Evolutionary conservation across 202 grass and related monocot species (phyloP).

Genomic region (Bolboschoenoplectus hybrid): DNA sequence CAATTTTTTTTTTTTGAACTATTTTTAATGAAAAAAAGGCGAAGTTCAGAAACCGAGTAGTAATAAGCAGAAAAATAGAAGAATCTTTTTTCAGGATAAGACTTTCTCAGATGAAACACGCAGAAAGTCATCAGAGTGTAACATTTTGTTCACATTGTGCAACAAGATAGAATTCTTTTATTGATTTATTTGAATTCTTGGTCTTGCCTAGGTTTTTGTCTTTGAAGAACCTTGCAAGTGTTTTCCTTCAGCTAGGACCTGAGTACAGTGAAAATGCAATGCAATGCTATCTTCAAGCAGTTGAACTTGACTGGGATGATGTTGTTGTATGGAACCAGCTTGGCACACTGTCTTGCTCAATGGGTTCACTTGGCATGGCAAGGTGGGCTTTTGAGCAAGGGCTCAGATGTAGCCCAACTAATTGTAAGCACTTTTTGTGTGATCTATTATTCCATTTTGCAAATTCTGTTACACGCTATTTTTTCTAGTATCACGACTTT

Average conservation of each 20-base stretch:
- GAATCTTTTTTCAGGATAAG: too few species aligned
- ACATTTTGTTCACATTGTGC: neutral
- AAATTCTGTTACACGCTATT: conserved; percentile 35
- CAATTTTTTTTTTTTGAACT: too few species aligned
- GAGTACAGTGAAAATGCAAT: conserved; percentile 84
- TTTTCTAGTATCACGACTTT: neutral
- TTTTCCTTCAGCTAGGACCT: conserved; percentile 80
- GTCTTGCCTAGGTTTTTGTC: conserved; percentile 69
- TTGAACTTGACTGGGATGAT: conserved; percentile 88
- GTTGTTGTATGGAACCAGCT: conserved; percentile 98
- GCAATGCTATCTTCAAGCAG: conserved; percentile 87
- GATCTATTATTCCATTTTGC: conserved; percentile 35
- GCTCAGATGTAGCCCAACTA: conserved; percentile 86
- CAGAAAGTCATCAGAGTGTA: too few species aligned
- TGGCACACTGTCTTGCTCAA: conserved; percentile 85
- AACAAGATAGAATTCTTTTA: neutral
- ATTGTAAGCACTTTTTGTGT: conserved; percentile 59
- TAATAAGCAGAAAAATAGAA: too few species aligned
- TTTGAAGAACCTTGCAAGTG: conserved; percentile 90
- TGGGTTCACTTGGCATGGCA: conserved; percentile 80
- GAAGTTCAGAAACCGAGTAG: too few species aligned
- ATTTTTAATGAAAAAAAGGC: too few species aligned
- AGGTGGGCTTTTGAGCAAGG: conserved; percentile 99
- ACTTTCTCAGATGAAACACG: too few species aligned
- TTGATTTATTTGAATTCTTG: neutral